Percentiles rank a stretch among this genome's conserved stretches.
Conservation (phyloP, 352 stramenopile genomes). For the Pelagophyceae sp. region DNA sequence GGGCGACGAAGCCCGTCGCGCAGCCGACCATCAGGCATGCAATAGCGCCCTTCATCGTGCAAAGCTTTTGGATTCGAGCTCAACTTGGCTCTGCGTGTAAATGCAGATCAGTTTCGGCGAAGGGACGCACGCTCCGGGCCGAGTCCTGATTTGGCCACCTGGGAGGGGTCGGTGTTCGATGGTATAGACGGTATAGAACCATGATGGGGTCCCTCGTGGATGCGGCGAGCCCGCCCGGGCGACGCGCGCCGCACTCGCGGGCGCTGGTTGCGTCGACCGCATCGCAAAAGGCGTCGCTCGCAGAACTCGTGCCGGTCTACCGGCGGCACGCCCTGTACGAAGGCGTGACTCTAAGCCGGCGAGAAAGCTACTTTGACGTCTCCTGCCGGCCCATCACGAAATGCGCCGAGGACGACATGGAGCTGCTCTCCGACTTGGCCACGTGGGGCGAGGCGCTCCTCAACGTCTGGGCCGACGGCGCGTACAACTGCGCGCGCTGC, state of each 20-base stretch:
- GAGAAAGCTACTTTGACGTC: conserved; percentile 20
- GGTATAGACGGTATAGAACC: too few relatives aligned
- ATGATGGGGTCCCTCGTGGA: too few relatives aligned
- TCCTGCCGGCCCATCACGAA: conserved; percentile 16
- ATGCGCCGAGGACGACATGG: conserved; percentile 21
- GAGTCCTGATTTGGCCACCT: too few relatives aligned
- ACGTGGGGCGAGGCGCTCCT: conserved; percentile 13
- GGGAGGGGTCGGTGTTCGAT: too few relatives aligned
- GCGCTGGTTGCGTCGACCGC: not conserved
- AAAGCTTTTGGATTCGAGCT: too few relatives aligned
- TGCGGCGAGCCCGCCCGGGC: too few relatives aligned
- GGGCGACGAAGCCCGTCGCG: not conserved
- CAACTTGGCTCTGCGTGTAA: too few relatives aligned
- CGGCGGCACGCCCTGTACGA: conserved; percentile 19
- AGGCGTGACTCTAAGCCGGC: conserved; percentile 16
- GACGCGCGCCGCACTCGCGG: not conserved
- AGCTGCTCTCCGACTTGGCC: conserved; percentile 18
- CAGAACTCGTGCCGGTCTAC: not conserved
- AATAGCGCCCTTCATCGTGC: not conserved
- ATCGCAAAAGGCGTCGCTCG: not conserved
- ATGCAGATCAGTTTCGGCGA: too few relatives aligned
- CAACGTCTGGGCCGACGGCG: conserved; percentile 9
- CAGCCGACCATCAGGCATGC: not conserved
- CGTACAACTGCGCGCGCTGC: conserved; percentile 21
- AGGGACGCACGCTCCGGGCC: too few relatives aligned